Base-by-base conservation (phyloP, 2,329 filamentous ascomycete species). In the Dichotomopilus funicola region DNA sequence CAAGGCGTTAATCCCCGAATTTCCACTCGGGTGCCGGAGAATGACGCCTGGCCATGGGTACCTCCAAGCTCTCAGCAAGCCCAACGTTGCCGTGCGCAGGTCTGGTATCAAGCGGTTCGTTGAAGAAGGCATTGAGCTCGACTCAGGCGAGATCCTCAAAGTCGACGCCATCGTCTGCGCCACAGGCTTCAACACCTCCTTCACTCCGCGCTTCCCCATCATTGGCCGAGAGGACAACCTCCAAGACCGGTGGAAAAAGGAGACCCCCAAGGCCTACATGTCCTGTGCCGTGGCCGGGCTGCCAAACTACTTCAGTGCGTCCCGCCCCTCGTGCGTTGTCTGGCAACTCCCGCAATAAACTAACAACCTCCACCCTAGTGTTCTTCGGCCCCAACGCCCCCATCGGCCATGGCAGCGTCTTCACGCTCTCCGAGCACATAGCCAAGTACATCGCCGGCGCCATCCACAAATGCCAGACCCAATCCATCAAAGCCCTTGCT, bases 161-260 rank as follows among this genome's bases (percentile, higher is more conserved):
- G 73, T 80, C 11, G 82, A 85, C 62, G 73, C 73, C 10, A 75
- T 85, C 27, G 71, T 84, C 48, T 81, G 78, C 57, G 80, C 79
- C n/a, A 82, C 79, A 0, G 79, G 79, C 1, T 82, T 81, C 62
- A 74, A 82, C 61, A 75, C 75, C 5, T 78, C 76, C 1, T 81
- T 80, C 64, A 65, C 71, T 6, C 78, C 79, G 3, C 71, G 75
- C 1, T 81, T 79, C 57, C 78, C 77, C 0, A 66, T 81, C 13
- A 65, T 77, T 5, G 78, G 77, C 8, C 70, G 73, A 27, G 62
- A 71, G n/a, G 78, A 77, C 13, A 77, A 80, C 58, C 69, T 82
- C 36, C 77, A 77, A 58, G 74, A 80, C 40, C 68, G 64, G 12
- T 80, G 79, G 76, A 63, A 62, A 43, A 58, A 68, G 5, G 68